phyloP scores from a whole-genome alignment of 75 land plant species.

The Cryptomeria japonica region DNA sequence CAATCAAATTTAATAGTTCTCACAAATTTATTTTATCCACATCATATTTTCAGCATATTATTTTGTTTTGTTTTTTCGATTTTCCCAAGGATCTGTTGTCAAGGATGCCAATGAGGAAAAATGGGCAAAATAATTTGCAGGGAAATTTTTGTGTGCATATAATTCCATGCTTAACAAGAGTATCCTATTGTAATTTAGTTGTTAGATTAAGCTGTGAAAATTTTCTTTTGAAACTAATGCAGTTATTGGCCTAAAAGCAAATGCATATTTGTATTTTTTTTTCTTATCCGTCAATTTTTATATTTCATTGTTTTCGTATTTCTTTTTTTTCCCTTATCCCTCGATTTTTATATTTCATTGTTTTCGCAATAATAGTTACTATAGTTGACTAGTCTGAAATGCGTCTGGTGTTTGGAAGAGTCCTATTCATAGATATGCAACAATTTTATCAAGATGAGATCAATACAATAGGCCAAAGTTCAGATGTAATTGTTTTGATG shows the following conservation, averaged over 20 bases:
- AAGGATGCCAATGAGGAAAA: too few species aligned
- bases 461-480: slow-evolving; percentile 9
- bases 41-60: too few species aligned
- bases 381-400: neutral
- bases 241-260: neutral
- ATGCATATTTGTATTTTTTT: neutral
- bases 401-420: neutral
- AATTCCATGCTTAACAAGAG: neutral
- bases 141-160: too few species aligned
- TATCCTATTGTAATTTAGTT: neutral
- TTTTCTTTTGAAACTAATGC: neutral
- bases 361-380: neutral
- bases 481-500: slow-evolving; percentile 17
- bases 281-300: neutral
- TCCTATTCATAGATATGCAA: slow-evolving; percentile 35
- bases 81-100: too few species aligned
- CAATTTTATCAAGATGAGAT: slow-evolving; percentile 32
- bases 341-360: too few species aligned
- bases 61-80: too few species aligned
- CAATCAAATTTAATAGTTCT: too few species aligned
- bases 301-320: too few species aligned
- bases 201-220: neutral
- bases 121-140: too few species aligned
- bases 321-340: too few species aligned
- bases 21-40: too few species aligned